phyloP scores from a whole-genome alignment of 208 protist species.

The Crithidia thermophila region DNA sequence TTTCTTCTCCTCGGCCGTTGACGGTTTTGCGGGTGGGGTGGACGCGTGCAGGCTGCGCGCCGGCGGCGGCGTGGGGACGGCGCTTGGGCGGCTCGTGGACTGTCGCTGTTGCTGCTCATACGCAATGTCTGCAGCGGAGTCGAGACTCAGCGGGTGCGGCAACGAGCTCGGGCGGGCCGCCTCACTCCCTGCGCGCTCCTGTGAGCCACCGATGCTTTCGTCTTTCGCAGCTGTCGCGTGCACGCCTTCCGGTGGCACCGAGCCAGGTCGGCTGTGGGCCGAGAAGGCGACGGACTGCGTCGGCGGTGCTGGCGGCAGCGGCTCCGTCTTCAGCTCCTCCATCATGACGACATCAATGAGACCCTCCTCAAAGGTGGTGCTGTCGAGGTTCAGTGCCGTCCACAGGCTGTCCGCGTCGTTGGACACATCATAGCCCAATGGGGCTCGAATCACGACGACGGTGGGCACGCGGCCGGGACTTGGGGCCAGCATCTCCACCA shows the following conservation, averaged over 20 bases:
- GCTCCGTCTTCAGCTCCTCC: slow-evolving; percentile 45
- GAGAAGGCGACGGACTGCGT: background rate
- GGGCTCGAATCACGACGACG: slow-evolving; percentile 34
- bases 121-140: background rate
- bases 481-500: slow-evolving; percentile 29
- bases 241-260: no score
- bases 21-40: background rate
- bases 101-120: background rate
- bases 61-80: background rate
- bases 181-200: background rate
- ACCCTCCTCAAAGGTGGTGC: slow-evolving; percentile 43
- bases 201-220: background rate
- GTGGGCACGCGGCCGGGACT: slow-evolving; percentile 39
- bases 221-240: background rate
- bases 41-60: background rate
- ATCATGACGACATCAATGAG: slow-evolving; percentile 63
- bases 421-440: slow-evolving; percentile 39
- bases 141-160: slow-evolving; percentile 7
- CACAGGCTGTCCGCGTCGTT: slow-evolving; percentile 39
- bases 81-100: background rate
- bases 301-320: slow-evolving; percentile 19
- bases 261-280: background rate
- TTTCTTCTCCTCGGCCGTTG: background rate
- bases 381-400: slow-evolving; percentile 49
- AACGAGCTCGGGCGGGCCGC: background rate